Base-by-base conservation (phyloP, 257 asterid species). In the Penstemon newberryi region DNA sequence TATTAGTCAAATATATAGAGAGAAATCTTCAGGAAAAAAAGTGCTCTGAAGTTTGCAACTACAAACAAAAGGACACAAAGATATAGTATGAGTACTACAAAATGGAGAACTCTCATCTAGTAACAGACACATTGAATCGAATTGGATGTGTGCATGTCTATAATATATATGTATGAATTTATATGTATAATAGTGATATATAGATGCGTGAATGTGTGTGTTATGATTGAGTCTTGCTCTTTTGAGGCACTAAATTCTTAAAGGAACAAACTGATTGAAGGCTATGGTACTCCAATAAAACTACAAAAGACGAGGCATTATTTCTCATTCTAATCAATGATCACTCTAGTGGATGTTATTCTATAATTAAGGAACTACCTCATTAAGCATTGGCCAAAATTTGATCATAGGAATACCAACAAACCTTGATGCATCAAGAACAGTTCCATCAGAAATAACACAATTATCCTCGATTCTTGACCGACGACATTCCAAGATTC, bases 21-120 rank as follows among this genome's bases (percentile, higher is more conserved):
- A 66, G 5, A 71, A 63, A 63, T 5, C 54, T 54, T 73, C 47
- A 25, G 33, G 33, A 25, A 25, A 25, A 15, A 60, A 53, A 65
- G 46, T 4, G 68, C 25, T 46, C 41, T 3, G 66, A 18, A 13
- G 40, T 33, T 63, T 49, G 37, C 62, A 77, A 55, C 13, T 12
- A 40, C 49, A 46, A 55, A 56, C 43, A 64, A 70, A 45, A n/a
- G 37, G 55, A 56, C 68, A 52, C 47, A 15, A 18, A 69, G 9
- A 60, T 65, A 56, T 37, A 50, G 33, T 12, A 62, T 25, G 33
- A 25, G 33, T 25, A 25, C 62, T 43, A 67, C 54, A 64, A 65
- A 61, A 60, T 5, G 13, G 70, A 66, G 7, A 65, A 33, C 69
- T 69, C 77, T 44, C 67, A 56, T 18, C 70, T 52, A 63, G 39